Evolutionary conservation across 2,329 filamentous ascomycete genomes (phyloP), one percentile per base, ranked within the genome.

Genomic region (Cucurbitaria berberidis): DNA sequence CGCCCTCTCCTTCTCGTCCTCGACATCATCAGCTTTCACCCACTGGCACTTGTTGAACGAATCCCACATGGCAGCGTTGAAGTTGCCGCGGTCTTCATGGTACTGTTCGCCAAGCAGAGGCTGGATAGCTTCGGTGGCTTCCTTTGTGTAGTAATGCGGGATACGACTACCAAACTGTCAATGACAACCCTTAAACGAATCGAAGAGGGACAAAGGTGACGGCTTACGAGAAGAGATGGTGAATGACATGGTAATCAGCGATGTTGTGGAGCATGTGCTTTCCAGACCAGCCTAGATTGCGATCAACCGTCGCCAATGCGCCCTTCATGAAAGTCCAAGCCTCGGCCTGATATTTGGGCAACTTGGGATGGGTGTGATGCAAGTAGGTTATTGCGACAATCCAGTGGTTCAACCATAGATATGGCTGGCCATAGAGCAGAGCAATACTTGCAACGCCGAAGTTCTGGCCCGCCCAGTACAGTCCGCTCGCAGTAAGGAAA

Each of bases 311-410:
- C 39, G 83, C 80, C 11, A 84, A 75, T 3, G 85, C 84, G 19
- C 85, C 85, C 59, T 83, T 81, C 53, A 84, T 80, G 62, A 83
- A 87, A 19, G 81, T 84, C 85, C 85, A 87, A 48, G 77, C 77
- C 24, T 81, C 77, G 43, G 80, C 79, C 21, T 82, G 78, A 67
- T 84, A 87, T 73, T 87, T 82, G 22, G 80, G 81, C 48, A 86
- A 76, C 3, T 70, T 67, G 6, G 70, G 76, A 68, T 89, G 84
- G 55, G 85, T 87, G 78, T 90, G 87, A 74, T 90, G 87, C 21
- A 90, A 84, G 74, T 88, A 90, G 45, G 87, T 89, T 69, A 89
- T 89, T 61, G 86, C 86, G 15, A 89, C 86, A 51, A 89, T 78
- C 85, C 85, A 89, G 77, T 88, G 83, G 76, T 89, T 85, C 15